A percentile compares a stretch with the other conserved stretches of the same genome.
These are phyloP conservation scores for Hyphodiscus sp. DNA, from an alignment of 2,329 filamentous ascomycete species.

Conservation along the genomic window DNA sequence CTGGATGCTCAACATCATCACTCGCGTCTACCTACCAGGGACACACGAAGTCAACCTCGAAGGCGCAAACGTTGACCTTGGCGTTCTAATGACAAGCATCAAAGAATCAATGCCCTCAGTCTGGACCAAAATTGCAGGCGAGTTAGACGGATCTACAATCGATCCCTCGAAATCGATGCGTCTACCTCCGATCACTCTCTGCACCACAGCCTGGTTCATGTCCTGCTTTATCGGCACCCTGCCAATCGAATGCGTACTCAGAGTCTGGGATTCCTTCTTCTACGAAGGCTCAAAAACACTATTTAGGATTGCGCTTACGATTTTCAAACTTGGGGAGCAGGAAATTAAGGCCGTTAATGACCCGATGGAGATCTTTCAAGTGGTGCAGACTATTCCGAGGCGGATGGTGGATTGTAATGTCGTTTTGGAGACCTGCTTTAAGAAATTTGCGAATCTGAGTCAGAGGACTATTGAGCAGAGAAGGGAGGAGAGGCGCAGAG, in stretches of 20 bases:
- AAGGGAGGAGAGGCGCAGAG: constrained; percentile 58
- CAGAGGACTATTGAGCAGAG: constrained; percentile 76
- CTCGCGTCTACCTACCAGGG: constrained; percentile 77
- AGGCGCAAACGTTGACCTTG: constrained; percentile 88
- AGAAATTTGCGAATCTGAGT: constrained; percentile 72
- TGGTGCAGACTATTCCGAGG: constrained; percentile 82
- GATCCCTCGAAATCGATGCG: constrained; percentile 37
- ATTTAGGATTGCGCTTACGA: constrained; percentile 82
- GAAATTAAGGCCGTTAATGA: constrained; percentile 76
- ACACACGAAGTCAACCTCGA: constrained; percentile 89
- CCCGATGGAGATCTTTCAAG: constrained; percentile 92
- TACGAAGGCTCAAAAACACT: constrained; percentile 92
- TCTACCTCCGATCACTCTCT: constrained; percentile 83
- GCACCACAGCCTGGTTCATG: constrained; percentile 97
- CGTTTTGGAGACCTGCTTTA: constrained; percentile 78
- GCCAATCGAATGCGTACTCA: constrained; percentile 83
- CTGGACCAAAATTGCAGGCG: constrained; percentile 81
- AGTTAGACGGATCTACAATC: constrained; percentile 47
- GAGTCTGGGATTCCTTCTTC: constrained; percentile 94
- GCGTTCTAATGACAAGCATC: constrained; percentile 83
- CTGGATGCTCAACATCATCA: constrained; percentile 89
- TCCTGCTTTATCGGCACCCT: constrained; percentile 90
- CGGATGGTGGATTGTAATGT: constrained; percentile 74
- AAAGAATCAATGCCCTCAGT: constrained; percentile 75
- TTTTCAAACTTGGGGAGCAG: constrained; percentile 81